phyloP scores from a whole-genome alignment of 2,329 filamentous ascomycete species.

The Diaporthe destruens region DNA sequence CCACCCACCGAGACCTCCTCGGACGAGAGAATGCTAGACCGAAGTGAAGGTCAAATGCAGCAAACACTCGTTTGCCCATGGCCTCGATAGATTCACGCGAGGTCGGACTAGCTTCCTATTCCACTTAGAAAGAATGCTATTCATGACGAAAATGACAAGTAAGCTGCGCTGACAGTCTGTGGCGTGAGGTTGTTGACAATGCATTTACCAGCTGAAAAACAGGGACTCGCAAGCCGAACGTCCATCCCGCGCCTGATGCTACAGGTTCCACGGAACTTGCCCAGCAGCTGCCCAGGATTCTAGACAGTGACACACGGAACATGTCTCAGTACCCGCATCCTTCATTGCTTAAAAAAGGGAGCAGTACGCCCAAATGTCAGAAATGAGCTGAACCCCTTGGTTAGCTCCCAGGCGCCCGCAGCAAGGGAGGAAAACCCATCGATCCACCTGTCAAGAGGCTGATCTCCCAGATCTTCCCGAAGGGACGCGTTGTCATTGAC shows the following conservation, averaged over 20 bases:
- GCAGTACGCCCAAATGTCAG: neutral
- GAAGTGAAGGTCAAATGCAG: neutral
- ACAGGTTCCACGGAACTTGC: neutral
- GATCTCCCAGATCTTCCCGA: neutral
- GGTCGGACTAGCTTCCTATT: neutral
- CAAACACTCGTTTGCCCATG: no score
- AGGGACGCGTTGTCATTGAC: conserved; percentile 16
- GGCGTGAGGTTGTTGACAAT: neutral
- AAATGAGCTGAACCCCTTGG: neutral
- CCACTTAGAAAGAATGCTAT: neutral
- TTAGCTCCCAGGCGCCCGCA: neutral
- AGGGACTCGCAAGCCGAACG: neutral
- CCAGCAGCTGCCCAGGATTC: neutral
- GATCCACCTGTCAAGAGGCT: conserved; percentile 9
- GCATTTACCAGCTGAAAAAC: neutral
- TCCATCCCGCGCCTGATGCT: neutral
- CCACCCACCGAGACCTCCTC: neutral
- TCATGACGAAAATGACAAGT: neutral
- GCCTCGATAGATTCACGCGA: no score
- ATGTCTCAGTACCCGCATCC: conserved; percentile 7
- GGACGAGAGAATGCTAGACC: neutral
- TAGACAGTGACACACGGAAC: neutral
- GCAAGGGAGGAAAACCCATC: conserved; percentile 8
- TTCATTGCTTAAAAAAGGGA: conserved; percentile 24
- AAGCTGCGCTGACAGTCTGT: neutral